Evolutionary conservation across 2,329 filamentous ascomycete genomes (phyloP).

Genomic region (Pseudogymnoascus sp.): DNA sequence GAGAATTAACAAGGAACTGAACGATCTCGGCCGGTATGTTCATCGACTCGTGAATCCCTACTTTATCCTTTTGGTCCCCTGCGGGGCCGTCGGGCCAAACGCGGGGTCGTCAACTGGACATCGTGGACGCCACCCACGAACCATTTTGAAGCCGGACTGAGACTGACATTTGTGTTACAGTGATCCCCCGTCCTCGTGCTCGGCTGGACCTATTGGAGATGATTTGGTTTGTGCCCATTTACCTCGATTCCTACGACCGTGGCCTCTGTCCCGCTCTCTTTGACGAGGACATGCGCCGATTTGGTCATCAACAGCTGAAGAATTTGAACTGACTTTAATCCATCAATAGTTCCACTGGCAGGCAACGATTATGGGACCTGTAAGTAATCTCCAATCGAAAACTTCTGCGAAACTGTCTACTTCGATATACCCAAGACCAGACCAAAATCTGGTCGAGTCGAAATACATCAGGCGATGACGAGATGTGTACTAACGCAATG

Average conservation of each 20-base stretch:
- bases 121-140: conserved; percentile 26
- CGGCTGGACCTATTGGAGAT: conserved; percentile 91
- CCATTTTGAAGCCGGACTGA: background rate
- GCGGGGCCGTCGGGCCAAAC: conserved; percentile 23
- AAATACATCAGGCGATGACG: background rate
- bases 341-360: conserved; percentile 90
- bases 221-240: conserved; percentile 69
- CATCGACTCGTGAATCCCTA: background rate
- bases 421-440: background rate
- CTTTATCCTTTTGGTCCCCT: conserved; percentile 10
- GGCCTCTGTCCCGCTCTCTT: background rate
- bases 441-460: background rate
- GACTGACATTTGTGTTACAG: conserved; percentile 40
- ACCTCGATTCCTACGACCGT: background rate
- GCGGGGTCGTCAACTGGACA: conserved; percentile 27
- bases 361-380: conserved; percentile 99
- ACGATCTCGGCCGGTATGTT: conserved; percentile 78
- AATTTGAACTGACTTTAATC: conserved; percentile 27
- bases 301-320: background rate
- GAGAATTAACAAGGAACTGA: conserved; percentile 91
- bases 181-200: conserved; percentile 97
- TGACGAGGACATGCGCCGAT: background rate
- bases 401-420: conserved; percentile 7
- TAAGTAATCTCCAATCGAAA: conserved; percentile 46
- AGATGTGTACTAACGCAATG: conserved; percentile 17